Percentiles rank a stretch among this genome's conserved stretches.
These are phyloP conservation scores for Rhizophora mangle DNA, from an alignment of 345 rosid genomes.

Conservation along the genomic window DNA sequence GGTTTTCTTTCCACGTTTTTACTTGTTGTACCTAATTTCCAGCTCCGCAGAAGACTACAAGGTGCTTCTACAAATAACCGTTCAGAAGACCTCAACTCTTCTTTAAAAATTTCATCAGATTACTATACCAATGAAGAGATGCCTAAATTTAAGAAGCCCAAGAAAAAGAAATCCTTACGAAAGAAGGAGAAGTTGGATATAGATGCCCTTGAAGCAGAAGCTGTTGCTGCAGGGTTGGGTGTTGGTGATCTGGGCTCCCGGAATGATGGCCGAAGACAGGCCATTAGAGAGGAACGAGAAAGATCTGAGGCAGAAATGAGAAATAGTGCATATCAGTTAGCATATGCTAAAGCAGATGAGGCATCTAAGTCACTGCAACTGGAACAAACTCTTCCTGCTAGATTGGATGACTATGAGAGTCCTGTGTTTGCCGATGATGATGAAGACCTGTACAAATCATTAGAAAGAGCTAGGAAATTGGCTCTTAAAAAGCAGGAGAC, in stretches of 20 bases:
- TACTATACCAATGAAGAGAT: constrained; percentile 86
- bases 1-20: neutral
- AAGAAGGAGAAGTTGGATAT: constrained; percentile 86
- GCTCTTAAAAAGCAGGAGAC: constrained; percentile 68
- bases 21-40: constrained; percentile 11
- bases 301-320: constrained; percentile 73
- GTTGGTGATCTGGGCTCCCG: constrained; percentile 92
- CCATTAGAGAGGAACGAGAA: constrained; percentile 73
- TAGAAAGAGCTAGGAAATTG: constrained; percentile 77
- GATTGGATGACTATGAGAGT: constrained; percentile 58
- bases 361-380: constrained; percentile 71
- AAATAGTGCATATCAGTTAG: constrained; percentile 67
- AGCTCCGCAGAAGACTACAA: constrained; percentile 82
- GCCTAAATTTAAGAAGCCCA: constrained; percentile 82
- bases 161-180: constrained; percentile 80
- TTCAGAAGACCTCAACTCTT: constrained; percentile 63
- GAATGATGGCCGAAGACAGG: constrained; percentile 74
- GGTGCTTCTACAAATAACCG: constrained; percentile 48
- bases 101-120: constrained; percentile 69
- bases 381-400: constrained; percentile 50
- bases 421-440: constrained; percentile 66
- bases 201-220: constrained; percentile 90
- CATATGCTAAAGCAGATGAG: constrained; percentile 82
- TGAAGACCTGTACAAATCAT: constrained; percentile 69
- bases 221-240: constrained; percentile 76